Evolutionary conservation across 305 asterid genomes (phyloP).

Genomic region (Solanum hybrid): DNA sequence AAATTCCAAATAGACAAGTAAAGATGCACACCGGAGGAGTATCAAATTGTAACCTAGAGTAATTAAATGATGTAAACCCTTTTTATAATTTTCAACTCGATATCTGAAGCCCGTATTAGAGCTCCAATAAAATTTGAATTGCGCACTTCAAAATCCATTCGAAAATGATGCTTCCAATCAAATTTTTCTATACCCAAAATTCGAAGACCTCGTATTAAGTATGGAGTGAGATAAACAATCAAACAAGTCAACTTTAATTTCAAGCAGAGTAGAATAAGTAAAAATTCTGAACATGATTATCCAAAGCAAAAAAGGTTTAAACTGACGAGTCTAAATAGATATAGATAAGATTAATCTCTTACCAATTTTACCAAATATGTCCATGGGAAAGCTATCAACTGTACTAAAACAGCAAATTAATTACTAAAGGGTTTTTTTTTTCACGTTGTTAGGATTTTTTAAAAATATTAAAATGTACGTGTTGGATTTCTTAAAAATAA

Average conservation of each 20-base stretch:
- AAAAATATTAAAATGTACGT: too few relatives aligned
- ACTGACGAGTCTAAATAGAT: not conserved
- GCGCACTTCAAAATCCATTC: rapidly evolving
- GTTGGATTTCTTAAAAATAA: too few relatives aligned
- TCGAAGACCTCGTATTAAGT: too few relatives aligned
- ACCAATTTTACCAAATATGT: not conserved
- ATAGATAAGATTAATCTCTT: not conserved
- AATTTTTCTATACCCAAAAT: too few relatives aligned
- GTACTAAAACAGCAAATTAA: not conserved
- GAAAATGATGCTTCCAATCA: rapidly evolving
- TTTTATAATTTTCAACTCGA: too few relatives aligned
- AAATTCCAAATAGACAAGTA: not conserved
- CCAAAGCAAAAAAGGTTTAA: not conserved
- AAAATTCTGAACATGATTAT: not conserved
- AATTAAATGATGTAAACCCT: too few relatives aligned
- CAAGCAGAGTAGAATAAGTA: not conserved
- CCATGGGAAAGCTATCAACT: not conserved
- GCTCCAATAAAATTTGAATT: too few relatives aligned
- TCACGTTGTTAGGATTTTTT: too few relatives aligned
- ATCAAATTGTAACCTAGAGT: not conserved
- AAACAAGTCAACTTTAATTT: not conserved
- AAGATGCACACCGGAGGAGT: not conserved
- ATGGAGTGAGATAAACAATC: not conserved
- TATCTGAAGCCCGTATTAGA: too few relatives aligned
- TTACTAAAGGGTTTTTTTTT: not conserved